Conservation (phyloP, 1,284 basidiomycete genomes). For the Austroboletus novae-zelandiae region DNA sequence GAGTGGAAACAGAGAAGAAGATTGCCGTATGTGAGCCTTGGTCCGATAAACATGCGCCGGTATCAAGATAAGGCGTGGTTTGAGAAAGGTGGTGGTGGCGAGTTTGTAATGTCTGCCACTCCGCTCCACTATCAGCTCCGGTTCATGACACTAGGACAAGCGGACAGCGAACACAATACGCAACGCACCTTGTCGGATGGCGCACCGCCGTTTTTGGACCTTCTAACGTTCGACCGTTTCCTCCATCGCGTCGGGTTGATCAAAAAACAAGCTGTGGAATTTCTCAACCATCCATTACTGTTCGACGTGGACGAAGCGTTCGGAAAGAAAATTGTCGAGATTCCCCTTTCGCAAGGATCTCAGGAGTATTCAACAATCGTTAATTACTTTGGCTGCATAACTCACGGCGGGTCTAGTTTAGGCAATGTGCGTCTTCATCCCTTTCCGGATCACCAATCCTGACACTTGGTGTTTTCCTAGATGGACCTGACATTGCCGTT, state of each 20-base stretch:
- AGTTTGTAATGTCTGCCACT: conserved; percentile 45
- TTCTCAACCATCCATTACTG: conserved; percentile 48
- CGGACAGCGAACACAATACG: background rate
- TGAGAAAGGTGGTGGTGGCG: conserved; percentile 41
- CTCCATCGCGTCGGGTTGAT: conserved; percentile 41
- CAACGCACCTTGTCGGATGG: background rate
- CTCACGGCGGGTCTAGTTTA: background rate
- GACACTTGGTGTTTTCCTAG: background rate
- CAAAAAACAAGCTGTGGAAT: conserved; percentile 35
- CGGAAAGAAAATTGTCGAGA: background rate
- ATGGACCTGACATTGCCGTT: background rate
- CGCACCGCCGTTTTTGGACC: conserved; percentile 8
- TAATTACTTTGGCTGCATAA: too few relatives aligned
- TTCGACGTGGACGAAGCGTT: background rate
- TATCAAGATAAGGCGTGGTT: conserved; percentile 10
- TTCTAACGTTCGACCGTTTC: conserved; percentile 48
- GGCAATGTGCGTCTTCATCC: background rate
- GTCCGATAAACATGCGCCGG: too few relatives aligned
- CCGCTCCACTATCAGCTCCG: conserved; percentile 46
- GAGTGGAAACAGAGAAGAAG: too few relatives aligned
- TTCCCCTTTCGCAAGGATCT: background rate
- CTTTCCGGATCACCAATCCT: background rate
- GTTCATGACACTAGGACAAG: conserved; percentile 47
- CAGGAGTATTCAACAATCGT: too few relatives aligned
- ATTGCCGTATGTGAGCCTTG: too few relatives aligned